These are phyloP conservation scores for Epichloe sylvatica DNA, from an alignment of 2,329 filamentous ascomycete genomes.

Conservation along the genomic window DNA sequence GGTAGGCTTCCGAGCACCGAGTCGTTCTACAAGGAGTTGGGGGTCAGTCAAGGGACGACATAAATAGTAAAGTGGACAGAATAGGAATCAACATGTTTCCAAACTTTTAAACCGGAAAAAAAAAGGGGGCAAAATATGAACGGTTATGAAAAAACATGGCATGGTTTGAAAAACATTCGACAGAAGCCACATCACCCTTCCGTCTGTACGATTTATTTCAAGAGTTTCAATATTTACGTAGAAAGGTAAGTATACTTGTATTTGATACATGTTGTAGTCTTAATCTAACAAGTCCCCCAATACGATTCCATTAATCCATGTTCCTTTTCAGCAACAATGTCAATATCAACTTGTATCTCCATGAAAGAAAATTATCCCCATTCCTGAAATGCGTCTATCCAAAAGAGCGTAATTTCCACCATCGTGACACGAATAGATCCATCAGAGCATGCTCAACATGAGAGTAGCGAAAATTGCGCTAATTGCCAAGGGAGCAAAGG, in stretches of 20 bases:
- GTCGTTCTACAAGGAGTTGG: slow-evolving; percentile 68
- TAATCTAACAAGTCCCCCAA: neutral
- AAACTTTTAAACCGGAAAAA: too few species aligned
- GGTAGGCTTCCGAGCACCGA: slow-evolving; percentile 63
- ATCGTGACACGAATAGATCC: neutral
- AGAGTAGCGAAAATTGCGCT: neutral
- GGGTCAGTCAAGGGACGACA: slow-evolving; percentile 19
- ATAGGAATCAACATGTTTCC: neutral
- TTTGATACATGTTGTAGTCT: neutral
- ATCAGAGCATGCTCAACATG: neutral
- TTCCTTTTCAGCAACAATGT: neutral
- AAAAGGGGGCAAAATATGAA: neutral
- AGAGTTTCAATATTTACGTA: neutral
- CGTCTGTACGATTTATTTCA: too few species aligned
- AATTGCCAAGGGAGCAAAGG: neutral
- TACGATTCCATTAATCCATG: neutral
- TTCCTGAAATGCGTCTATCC: neutral
- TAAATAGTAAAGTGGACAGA: neutral
- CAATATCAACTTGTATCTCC: neutral
- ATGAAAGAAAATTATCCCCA: neutral
- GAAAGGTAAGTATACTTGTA: neutral
- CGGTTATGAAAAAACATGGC: too few species aligned
- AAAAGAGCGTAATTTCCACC: neutral
- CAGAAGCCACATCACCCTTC: too few species aligned
- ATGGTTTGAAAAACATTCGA: too few species aligned